Evolutionary conservation across 2,329 filamentous ascomycete genomes (phyloP).

Genomic region (Whalleya microplaca): DNA sequence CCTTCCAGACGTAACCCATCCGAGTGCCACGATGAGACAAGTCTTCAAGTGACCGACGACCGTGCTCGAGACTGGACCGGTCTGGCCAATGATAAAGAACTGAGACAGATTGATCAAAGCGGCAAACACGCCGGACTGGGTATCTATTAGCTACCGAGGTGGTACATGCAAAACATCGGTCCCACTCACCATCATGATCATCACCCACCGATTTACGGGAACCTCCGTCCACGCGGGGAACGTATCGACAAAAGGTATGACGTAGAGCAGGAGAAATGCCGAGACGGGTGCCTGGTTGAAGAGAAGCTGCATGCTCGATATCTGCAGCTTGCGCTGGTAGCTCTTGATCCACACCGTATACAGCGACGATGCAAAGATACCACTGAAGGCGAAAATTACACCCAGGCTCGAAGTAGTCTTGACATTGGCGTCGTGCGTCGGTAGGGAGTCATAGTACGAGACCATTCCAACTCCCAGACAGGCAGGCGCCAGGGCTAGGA

Average conservation of each 20-base stretch:
- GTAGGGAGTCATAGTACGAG: conserved; percentile 69
- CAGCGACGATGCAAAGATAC: conserved; percentile 67
- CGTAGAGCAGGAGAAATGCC: conserved; percentile 64
- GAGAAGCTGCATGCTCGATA: conserved; percentile 71
- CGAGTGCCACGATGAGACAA: conserved; percentile 65
- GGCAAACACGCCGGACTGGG: conserved; percentile 64
- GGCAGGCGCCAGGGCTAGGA: conserved; percentile 60
- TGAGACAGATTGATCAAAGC: conserved; percentile 68
- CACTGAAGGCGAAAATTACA: conserved; percentile 65
- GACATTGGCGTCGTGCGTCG: conserved; percentile 48
- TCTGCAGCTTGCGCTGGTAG: conserved; percentile 67
- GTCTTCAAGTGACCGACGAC: conserved; percentile 70
- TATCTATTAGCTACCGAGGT: conserved; percentile 20
- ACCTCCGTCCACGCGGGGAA: conserved; percentile 61
- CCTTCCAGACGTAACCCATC: conserved; percentile 62
- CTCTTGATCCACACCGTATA: conserved; percentile 72
- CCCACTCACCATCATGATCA: conserved; percentile 60
- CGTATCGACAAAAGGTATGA: conserved; percentile 67
- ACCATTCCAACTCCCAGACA: conserved; percentile 68
- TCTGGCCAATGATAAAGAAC: conserved; percentile 65
- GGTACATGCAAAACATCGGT: background rate
- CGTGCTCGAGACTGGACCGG: conserved; percentile 66
- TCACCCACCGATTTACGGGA: conserved; percentile 54
- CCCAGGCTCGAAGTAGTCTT: conserved; percentile 62
- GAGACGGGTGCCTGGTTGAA: conserved; percentile 70